Base-by-base conservation (phyloP, 352 stramenopile species). In the Phytopythium kandeliae region DNA sequence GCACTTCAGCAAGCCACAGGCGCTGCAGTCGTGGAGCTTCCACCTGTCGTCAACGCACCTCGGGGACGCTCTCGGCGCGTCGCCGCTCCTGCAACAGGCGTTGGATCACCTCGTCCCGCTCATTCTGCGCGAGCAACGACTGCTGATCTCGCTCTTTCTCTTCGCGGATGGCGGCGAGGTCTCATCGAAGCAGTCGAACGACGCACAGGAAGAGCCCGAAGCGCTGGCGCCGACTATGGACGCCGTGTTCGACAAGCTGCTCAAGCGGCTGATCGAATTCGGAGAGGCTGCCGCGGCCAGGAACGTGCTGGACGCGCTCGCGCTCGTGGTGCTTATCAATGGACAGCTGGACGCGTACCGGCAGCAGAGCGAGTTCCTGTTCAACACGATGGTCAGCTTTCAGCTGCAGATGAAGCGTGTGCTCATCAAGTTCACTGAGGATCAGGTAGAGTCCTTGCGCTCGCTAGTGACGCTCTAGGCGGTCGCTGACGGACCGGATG, bases 391-490 rank as follows among this genome's bases (percentile, higher is more conserved):
- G 54, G 70, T 88, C 12, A 85, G 65, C 51, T 89, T 91, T 34
- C 75, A 88, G 63, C 75, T 91, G 4, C 75, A 89, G 48, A 74
- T 89, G 67, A 91, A 91, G 55, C 71, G 80, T 2, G 53, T 86
- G 24, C 44, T 89, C n/a, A 83, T 86, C 58, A 89, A 86, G 49
- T 91, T 89, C 48, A 85, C 74, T 0, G 78, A 91, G 46, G 80
- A 89, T 4, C 74, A 82, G 63, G 74, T 81, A 33, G 9, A 31
- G 28, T 31, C 28, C 9, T 31, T 31, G 4, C 4, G 28, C 28
- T 5, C 8, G 7, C 10, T 35, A 11, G n/a, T n/a, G 7, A 35
- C 31, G 11, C 7, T 10, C 31, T 35, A 13, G 31, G 10, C 28
- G 5, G 5, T 11, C 28, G 28, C 10, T 33, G 10, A 5, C 10